These are phyloP conservation scores for Sporothrix sp. DNA, from an alignment of 2,329 filamentous ascomycete genomes.

Conservation along the genomic window DNA sequence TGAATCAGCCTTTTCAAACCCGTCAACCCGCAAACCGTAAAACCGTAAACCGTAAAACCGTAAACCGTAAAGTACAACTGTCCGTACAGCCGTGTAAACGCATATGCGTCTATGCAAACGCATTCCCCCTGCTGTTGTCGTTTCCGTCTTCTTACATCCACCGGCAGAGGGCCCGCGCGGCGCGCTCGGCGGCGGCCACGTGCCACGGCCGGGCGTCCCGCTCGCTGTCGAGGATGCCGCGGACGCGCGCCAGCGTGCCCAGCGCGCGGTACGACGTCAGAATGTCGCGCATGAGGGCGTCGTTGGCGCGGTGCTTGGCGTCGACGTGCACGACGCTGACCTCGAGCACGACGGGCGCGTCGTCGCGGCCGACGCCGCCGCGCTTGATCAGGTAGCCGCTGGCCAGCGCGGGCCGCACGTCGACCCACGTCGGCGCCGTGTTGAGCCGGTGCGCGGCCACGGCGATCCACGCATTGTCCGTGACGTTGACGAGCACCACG, in stretches of 20 bases:
- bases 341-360: constrained; percentile 52
- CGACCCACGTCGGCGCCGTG: constrained; percentile 46
- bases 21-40: too few species aligned
- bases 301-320: constrained; percentile 44
- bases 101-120: background rate
- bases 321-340: constrained; percentile 54
- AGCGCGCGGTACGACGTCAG: constrained; percentile 59
- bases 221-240: constrained; percentile 50
- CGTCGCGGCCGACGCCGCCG: constrained; percentile 44
- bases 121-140: background rate
- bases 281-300: constrained; percentile 60
- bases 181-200: constrained; percentile 61
- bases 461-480: constrained; percentile 68
- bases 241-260: constrained; percentile 57
- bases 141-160: constrained; percentile 40
- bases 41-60: too few species aligned
- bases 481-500: constrained; percentile 59
- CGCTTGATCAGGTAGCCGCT: constrained; percentile 59
- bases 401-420: constrained; percentile 47
- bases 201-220: constrained; percentile 67
- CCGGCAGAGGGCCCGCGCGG: constrained; percentile 53
- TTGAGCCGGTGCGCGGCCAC: constrained; percentile 57
- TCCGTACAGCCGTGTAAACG: background rate
- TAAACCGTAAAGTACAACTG: background rate
- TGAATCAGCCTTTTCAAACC: too few species aligned